phyloP scores from a whole-genome alignment of 2,329 filamentous ascomycete genomes.

The Cladophialophora psammophila region DNA sequence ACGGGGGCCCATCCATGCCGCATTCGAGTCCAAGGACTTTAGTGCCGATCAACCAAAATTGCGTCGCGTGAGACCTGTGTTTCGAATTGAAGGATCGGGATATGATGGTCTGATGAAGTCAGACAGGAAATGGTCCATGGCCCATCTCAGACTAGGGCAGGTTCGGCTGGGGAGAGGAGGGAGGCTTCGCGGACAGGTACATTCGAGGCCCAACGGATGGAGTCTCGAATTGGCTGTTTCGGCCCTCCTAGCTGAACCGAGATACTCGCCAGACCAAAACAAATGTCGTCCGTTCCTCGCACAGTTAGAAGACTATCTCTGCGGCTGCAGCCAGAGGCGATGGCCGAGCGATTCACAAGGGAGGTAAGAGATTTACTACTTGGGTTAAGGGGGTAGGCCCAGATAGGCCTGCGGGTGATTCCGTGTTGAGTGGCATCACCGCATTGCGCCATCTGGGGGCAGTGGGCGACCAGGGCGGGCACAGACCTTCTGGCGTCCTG shows the following conservation, averaged over 20 bases:
- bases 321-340: conserved; percentile 26
- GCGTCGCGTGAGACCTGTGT: conserved; percentile 17
- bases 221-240: conserved; percentile 3
- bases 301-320: conserved; percentile 18
- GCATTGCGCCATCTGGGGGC: conserved; percentile 39
- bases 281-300: not conserved
- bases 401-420: conserved; percentile 34
- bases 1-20: conserved; percentile 3
- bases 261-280: conserved; percentile 6
- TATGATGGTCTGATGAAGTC: not conserved
- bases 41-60: conserved; percentile 20
- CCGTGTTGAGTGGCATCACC: conserved; percentile 36
- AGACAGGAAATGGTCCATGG: conserved; percentile 7
- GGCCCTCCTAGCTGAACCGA: not conserved
- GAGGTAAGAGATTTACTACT: conserved; percentile 5
- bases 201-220: not conserved
- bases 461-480: conserved; percentile 23
- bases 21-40: not conserved
- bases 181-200: not conserved
- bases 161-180: not conserved
- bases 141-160: not conserved
- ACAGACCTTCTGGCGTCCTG: conserved; percentile 27
- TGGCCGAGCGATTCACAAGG: conserved; percentile 22
- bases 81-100: not conserved
- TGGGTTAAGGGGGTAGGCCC: conserved; percentile 11